phyloP scores from a whole-genome alignment of 148 eudicot genomes.

The Vaccinium vitisidaea region DNA sequence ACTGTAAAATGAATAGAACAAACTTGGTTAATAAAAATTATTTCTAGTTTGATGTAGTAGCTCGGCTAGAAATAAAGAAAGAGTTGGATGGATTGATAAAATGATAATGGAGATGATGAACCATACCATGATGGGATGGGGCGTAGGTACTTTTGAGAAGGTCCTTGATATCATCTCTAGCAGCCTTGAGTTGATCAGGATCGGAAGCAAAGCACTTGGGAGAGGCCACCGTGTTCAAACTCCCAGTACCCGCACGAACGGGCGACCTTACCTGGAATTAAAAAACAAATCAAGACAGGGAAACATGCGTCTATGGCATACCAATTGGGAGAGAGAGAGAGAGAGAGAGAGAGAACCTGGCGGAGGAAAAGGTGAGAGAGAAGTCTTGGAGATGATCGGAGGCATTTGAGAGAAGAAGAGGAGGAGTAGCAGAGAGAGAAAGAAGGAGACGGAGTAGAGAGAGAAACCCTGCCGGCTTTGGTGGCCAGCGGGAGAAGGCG shows the following conservation, averaged over 20 bases:
- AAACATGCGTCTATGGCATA: not conserved
- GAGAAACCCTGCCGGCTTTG: constrained; percentile 2
- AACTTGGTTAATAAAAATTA: not conserved
- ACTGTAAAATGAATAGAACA: not conserved
- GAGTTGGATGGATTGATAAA: not conserved
- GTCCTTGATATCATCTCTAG: constrained; percentile 20
- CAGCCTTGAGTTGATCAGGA: constrained; percentile 20
- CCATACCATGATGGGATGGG: constrained; percentile 20
- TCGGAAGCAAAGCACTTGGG: constrained; percentile 13
- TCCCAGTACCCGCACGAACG: not conserved
- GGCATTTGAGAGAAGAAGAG: constrained; percentile 9
- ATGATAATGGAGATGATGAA: not conserved
- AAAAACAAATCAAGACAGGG: not conserved
- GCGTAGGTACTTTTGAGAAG: constrained; percentile 13
- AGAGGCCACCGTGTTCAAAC: constrained; percentile 15
- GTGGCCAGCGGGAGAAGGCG: constrained; percentile 15
- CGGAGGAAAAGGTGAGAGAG: constrained; percentile 10
- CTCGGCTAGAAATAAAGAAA: not conserved
- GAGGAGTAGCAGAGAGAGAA: not conserved
- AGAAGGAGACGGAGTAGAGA: not conserved
- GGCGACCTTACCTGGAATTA: constrained; percentile 9
- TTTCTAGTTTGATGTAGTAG: not conserved
- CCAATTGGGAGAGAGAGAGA: not conserved
- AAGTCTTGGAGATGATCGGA: constrained; percentile 15
- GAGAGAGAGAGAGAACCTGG: constrained; percentile 11